Evolutionary conservation across 768 basidiomycete species (phyloP).

Genomic region (Lyophyllum decastes): DNA sequence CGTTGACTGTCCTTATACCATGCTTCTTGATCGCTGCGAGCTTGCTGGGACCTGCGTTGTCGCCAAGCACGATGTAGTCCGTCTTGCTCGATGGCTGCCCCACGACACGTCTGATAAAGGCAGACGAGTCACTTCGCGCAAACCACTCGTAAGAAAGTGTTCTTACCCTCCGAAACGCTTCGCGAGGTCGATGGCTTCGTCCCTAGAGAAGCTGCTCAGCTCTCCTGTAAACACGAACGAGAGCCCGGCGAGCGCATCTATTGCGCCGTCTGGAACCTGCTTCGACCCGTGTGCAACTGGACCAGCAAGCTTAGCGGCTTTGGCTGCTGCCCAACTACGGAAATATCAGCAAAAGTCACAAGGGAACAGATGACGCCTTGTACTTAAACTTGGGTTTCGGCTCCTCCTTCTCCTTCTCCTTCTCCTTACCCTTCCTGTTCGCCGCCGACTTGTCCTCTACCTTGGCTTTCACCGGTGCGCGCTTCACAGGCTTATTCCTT

Average conservation of each 20-base stretch:
- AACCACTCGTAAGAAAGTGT: not conserved
- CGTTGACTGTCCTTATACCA: constrained; percentile 69
- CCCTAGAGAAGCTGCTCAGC: constrained; percentile 80
- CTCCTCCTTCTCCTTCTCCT: constrained; percentile 16
- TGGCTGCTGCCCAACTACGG: constrained; percentile 43
- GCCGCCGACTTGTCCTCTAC: constrained; percentile 10
- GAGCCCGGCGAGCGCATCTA: constrained; percentile 79
- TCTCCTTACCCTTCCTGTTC: constrained; percentile 11
- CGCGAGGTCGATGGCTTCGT: constrained; percentile 84
- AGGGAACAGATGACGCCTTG: constrained; percentile 1
- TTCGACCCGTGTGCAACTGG: constrained; percentile 70
- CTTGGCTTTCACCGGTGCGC: constrained; percentile 20
- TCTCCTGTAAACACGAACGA: constrained; percentile 97
- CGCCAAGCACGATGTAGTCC: constrained; percentile 85
- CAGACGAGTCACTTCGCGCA: not conserved
- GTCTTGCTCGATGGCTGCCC: constrained; percentile 89
- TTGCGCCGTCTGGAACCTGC: constrained; percentile 69
- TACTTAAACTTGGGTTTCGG: constrained; percentile 28
- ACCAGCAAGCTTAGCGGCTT: constrained; percentile 63
- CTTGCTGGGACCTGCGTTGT: constrained; percentile 87
- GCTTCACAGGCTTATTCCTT: constrained; percentile 9
- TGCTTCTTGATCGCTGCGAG: constrained; percentile 86
- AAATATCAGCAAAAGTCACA: not conserved
- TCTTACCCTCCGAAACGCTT: constrained; percentile 93
- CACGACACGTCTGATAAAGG: constrained; percentile 71